Evolutionary conservation across 2,329 filamentous ascomycete species (phyloP).

Genomic region (Fusarium mexicanum): DNA sequence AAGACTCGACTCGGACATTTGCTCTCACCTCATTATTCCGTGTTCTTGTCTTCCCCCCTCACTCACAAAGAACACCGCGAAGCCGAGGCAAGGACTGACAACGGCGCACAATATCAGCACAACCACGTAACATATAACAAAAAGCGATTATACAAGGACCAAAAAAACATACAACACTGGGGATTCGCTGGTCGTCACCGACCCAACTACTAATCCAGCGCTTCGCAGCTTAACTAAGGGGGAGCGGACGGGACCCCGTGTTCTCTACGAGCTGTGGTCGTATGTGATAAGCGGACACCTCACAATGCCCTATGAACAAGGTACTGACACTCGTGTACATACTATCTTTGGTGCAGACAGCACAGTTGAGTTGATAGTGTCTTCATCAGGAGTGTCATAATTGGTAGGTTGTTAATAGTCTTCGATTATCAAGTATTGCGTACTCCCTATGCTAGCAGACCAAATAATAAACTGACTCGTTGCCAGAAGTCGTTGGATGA

Average conservation of each 20-base stretch:
- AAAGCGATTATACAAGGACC: not conserved
- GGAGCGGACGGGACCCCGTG: constrained; percentile 9
- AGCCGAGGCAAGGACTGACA: not conserved
- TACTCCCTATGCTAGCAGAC: constrained; percentile 66
- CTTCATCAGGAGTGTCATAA: not conserved
- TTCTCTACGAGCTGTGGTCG: constrained; percentile 9
- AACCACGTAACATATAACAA: not conserved
- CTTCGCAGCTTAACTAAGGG: constrained; percentile 1
- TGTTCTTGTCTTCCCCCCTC: not conserved
- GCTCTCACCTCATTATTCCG: not conserved
- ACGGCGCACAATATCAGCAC: not conserved
- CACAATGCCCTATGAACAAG: not conserved
- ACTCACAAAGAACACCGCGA: not conserved
- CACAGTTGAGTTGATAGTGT: not conserved
- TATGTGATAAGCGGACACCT: not conserved
- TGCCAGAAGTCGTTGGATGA: constrained; percentile 82
- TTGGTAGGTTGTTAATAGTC: not conserved
- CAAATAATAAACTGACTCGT: constrained; percentile 83
- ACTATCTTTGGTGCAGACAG: not conserved
- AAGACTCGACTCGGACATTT: not conserved
- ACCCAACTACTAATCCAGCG: constrained; percentile 4
- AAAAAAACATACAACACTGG: constrained; percentile 1
- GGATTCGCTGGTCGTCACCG: constrained; percentile 6
- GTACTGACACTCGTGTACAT: not conserved
- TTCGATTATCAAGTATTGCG: not conserved